Base-by-base conservation (phyloP, 768 basidiomycete species). In the Piloderma croceum region DNA sequence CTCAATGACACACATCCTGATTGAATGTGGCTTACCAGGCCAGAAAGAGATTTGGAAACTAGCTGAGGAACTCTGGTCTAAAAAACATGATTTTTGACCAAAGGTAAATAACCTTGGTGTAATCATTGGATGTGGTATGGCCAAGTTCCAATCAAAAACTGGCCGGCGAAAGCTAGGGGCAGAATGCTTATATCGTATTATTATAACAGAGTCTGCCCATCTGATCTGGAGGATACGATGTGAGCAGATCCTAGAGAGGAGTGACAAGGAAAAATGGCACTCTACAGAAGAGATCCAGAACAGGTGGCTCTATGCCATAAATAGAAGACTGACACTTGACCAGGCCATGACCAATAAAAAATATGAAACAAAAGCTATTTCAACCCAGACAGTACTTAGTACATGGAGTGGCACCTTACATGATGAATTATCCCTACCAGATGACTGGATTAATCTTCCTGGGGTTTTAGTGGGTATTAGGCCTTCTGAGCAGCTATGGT, bases 381-480 rank as follows among this genome's bases (percentile, higher is more conserved):
- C 27, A 2, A 27, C 31, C 17, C 31, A 49, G 27, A n/a, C 41
- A 15, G 48, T 49, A 3, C 35, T 46, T 1, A 24, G 39, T 10
- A 49, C 47, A 7, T 49, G 47, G 47, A 42, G 43, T n/a, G 40
- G 47, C 10, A 27, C 31, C 7, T 36, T 48, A 12, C 21, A 31
- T 13, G 38, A 48, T 22, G 46, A 47, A 31, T 25, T 37, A 4
- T 11, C 24, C 19, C 22, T 46, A 21, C 46, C 46, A 19, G 42
- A 43, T 31, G 31, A 44, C 12, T 44, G 46, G 43, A 48, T 41
- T 10, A 31, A 24, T 20, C 32, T 15, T 19, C 33, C 39, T 34
- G 46, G 43, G 46, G 46, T 48, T 48, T 44, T 48, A 44, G 46
- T 48, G 46, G 46, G 46, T 47, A 47, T 48, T 36, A 25, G 42